Evolutionary conservation across 768 basidiomycete genomes (phyloP).

Genomic region (Pholiota conissans): DNA sequence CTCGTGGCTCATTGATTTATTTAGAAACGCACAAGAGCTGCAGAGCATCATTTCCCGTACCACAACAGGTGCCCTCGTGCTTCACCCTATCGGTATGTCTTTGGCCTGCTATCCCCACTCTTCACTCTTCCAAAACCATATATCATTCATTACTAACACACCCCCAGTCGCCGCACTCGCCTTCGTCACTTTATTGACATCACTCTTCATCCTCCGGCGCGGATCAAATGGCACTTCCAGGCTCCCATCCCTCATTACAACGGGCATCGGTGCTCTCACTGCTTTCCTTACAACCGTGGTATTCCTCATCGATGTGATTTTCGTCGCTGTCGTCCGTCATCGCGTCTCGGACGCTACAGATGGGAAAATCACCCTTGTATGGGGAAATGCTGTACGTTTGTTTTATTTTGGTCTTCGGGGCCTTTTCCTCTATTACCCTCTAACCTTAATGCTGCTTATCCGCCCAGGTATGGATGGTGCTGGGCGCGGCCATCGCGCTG

Average conservation of each 20-base stretch:
- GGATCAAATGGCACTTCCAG: slow-evolving; percentile 36
- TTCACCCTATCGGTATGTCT: slow-evolving; percentile 53
- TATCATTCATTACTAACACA: slow-evolving; percentile 1
- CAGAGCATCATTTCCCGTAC: slow-evolving; percentile 42
- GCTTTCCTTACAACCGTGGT: slow-evolving; percentile 46
- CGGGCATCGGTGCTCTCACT: slow-evolving; percentile 37
- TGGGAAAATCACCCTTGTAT: slow-evolving; percentile 38
- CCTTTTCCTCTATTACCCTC: not conserved
- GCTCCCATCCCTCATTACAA: slow-evolving; percentile 36
- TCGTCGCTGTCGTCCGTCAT: slow-evolving; percentile 44
- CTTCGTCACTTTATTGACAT: slow-evolving; percentile 48
- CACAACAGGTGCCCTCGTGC: slow-evolving; percentile 48
- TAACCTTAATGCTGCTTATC: not conserved
- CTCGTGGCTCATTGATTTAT: slow-evolving; percentile 13
- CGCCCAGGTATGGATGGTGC: slow-evolving; percentile 52
- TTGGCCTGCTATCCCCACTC: slow-evolving; percentile 10
- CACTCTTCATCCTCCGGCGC: slow-evolving; percentile 45
- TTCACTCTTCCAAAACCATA: slow-evolving; percentile 6
- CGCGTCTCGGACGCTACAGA: slow-evolving; percentile 42
- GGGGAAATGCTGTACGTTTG: slow-evolving; percentile 50
- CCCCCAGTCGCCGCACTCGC: slow-evolving; percentile 45
- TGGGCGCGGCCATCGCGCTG: slow-evolving; percentile 47
- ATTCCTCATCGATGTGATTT: slow-evolving; percentile 54
- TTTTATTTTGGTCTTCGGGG: slow-evolving; percentile 4
- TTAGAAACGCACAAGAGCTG: slow-evolving; percentile 34